Evolutionary conservation across 352 stramenopile genomes (phyloP).

Genomic region (Blastocystis sp.): DNA sequence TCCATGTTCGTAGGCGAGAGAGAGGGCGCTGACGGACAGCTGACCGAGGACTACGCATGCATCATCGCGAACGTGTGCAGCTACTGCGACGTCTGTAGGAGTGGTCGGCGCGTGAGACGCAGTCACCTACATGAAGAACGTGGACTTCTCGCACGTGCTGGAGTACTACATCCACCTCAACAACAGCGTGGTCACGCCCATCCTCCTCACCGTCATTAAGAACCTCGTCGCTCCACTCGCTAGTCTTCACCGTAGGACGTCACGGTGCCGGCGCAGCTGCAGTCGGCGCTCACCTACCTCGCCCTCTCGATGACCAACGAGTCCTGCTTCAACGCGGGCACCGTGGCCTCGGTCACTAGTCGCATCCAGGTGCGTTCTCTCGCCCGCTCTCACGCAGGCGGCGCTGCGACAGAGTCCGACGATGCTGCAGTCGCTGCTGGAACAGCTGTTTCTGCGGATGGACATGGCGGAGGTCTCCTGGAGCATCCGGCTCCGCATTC

Average conservation of each 20-base stretch:
- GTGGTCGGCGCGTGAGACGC: not conserved
- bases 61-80: constrained; percentile 33
- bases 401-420: not conserved
- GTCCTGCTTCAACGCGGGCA: not conserved
- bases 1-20: not conserved
- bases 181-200: constrained; percentile 6
- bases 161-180: constrained; percentile 41
- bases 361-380: not conserved
- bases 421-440: not conserved
- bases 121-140: constrained; percentile 46
- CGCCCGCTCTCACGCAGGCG: not conserved
- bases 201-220: constrained; percentile 23
- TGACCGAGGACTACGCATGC: constrained; percentile 37
- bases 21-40: not conserved
- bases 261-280: not conserved
- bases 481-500: not conserved
- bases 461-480: not conserved
- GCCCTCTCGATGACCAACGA: not conserved
- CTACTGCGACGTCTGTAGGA: constrained; percentile 30
- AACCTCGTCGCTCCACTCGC: not conserved
- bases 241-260: not conserved
- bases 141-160: constrained; percentile 26
- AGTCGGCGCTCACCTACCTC: constrained; percentile 12
- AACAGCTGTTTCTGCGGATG: not conserved
- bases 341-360: not conserved